phyloP scores from a whole-genome alignment of 169 alveolate species.

The Cryptosporidium sp. region DNA sequence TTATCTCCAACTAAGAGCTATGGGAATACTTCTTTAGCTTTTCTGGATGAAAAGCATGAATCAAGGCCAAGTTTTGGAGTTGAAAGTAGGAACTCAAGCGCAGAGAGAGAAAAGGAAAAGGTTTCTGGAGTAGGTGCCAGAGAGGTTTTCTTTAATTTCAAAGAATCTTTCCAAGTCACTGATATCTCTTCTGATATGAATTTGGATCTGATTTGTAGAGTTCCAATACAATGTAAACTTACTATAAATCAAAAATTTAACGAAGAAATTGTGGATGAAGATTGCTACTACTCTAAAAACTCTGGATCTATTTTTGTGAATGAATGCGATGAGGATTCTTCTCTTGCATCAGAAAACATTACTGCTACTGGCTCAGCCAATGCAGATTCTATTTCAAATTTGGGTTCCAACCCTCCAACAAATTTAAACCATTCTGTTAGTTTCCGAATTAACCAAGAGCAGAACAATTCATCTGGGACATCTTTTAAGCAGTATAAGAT shows the following conservation, averaged over 20 bases:
- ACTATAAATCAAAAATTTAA: not conserved
- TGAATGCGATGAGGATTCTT: slow-evolving; percentile 31
- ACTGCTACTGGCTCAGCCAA: not conserved
- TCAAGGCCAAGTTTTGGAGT: not conserved
- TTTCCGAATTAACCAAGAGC: slow-evolving; percentile 6
- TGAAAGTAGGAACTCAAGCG: slow-evolving; percentile 6
- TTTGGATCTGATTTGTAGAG: slow-evolving; percentile 60
- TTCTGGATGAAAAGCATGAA: slow-evolving; percentile 16
- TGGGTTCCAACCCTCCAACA: slow-evolving; percentile 8
- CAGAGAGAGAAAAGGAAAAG: slow-evolving; percentile 39
- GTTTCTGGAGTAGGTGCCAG: slow-evolving; percentile 38
- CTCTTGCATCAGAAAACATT: not conserved
- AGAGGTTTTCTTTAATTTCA: slow-evolving; percentile 60
- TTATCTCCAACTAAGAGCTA: slow-evolving; percentile 22
- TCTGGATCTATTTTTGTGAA: not conserved
- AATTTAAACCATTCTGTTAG: slow-evolving; percentile 6
- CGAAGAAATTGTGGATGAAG: slow-evolving; percentile 32
- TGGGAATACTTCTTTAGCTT: not conserved
- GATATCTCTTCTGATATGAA: slow-evolving; percentile 44
- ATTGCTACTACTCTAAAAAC: slow-evolving; percentile 34
- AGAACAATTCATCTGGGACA: slow-evolving; percentile 6
- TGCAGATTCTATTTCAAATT: slow-evolving; percentile 6
- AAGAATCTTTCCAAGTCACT: slow-evolving; percentile 48
- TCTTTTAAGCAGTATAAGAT: slow-evolving; percentile 55
- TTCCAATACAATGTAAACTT: slow-evolving; percentile 47